Percentiles rank a stretch among this genome's conserved stretches.
Conservation (phyloP, 2,329 filamentous ascomycete genomes). For the Fusarium verticillioides region DNA sequence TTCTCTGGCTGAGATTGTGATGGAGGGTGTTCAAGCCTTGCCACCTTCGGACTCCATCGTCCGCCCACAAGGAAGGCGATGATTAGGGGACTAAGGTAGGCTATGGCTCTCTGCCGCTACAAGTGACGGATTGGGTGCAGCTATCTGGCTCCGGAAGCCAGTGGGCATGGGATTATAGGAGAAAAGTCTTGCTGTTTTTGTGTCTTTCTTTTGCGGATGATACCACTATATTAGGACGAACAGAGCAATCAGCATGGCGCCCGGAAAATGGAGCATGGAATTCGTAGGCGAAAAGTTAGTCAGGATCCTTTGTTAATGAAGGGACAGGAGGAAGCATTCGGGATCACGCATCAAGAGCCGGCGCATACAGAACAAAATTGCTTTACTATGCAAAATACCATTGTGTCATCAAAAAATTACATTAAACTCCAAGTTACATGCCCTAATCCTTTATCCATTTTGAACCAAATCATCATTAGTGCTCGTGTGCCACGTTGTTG, state of each 20-base stretch:
- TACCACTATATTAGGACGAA: background rate
- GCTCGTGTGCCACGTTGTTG: constrained; percentile 41
- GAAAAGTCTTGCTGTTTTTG: background rate
- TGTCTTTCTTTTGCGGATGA: background rate
- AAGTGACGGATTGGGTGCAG: background rate
- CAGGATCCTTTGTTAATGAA: background rate
- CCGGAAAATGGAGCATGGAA: background rate
- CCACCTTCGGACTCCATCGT: constrained; percentile 20
- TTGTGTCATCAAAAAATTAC: constrained; percentile 4
- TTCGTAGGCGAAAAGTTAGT: background rate
- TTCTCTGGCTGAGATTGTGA: background rate
- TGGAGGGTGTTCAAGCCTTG: constrained; percentile 18
- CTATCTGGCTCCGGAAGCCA: background rate
- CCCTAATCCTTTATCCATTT: constrained; percentile 2
- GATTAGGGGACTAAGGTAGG: background rate
- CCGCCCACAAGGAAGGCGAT: constrained; percentile 1
- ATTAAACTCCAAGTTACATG: constrained; percentile 22
- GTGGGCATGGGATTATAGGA: background rate
- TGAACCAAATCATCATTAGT: constrained; percentile 17
- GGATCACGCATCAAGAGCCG: background rate
- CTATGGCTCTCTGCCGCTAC: background rate
- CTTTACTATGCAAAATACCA: constrained; percentile 18
- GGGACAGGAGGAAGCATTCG: background rate
- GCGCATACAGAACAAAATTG: background rate
- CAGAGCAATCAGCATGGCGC: background rate